Conservation (phyloP, 225 moss, liverwort and hornwort genomes). For the Rhytidiadelphus loreus region DNA sequence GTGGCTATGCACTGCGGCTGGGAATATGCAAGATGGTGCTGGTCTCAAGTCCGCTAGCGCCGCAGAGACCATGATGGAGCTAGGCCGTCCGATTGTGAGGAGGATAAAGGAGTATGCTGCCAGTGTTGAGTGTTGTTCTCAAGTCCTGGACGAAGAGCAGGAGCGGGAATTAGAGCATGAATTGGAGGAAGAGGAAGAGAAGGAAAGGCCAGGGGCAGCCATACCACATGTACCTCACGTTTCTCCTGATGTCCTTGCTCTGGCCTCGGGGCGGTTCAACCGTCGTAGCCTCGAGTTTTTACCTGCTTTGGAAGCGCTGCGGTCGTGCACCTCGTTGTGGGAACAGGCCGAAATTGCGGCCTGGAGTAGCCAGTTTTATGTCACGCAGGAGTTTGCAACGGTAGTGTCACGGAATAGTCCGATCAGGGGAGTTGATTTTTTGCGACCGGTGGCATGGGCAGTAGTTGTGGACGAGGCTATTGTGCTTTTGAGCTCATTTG, state of each 20-base stretch:
- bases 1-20: neutral
- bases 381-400: slow-evolving; percentile 10
- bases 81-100: neutral
- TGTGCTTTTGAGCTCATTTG: neutral
- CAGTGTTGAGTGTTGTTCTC: neutral
- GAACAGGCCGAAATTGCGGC: neutral
- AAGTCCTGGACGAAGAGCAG: slow-evolving; percentile 39
- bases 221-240: neutral
- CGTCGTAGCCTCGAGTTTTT: neutral
- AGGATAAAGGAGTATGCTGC: neutral
- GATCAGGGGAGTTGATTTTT: neutral
- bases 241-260: neutral
- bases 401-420: neutral
- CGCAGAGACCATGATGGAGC: neutral
- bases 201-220: neutral
- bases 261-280: neutral
- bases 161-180: slow-evolving; percentile 37
- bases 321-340: neutral
- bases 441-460: slow-evolving; percentile 24
- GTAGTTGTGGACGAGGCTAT: neutral
- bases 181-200: slow-evolving; percentile 19
- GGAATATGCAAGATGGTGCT: neutral
- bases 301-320: neutral
- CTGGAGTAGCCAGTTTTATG: slow-evolving; percentile 11
- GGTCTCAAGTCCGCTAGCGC: neutral